A percentile compares a stretch with the other conserved stretches of the same genome.
phyloP scores from a whole-genome alignment of 768 basidiomycete genomes.

The Mycena rosella region DNA sequence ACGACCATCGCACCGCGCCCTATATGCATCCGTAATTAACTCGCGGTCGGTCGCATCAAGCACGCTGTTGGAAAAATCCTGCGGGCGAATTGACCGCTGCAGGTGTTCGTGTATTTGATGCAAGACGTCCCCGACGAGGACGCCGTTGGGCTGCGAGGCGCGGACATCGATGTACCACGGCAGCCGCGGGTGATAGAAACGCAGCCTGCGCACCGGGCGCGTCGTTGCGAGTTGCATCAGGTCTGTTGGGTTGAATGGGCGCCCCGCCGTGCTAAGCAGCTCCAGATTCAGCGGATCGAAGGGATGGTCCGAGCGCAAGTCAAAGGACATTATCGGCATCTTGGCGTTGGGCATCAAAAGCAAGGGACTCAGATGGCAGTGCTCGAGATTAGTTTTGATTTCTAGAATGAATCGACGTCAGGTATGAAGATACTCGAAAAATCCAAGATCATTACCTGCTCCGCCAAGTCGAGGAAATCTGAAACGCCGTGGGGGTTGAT shows the following conservation, averaged over 20 bases:
- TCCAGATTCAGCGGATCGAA: slow-evolving; percentile 46
- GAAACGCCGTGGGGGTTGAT: slow-evolving; percentile 28
- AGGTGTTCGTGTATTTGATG: slow-evolving; percentile 59
- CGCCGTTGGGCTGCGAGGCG: slow-evolving; percentile 61
- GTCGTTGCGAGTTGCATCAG: slow-evolving; percentile 65
- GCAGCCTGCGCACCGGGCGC: slow-evolving; percentile 64
- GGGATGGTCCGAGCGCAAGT: slow-evolving; percentile 60
- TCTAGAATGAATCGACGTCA: not conserved
- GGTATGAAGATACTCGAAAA: not conserved
- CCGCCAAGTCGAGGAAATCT: not conserved
- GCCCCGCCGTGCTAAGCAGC: slow-evolving; percentile 58
- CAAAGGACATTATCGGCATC: slow-evolving; percentile 41
- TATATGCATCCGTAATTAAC: slow-evolving; percentile 59
- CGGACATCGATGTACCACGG: slow-evolving; percentile 79
- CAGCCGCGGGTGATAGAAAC: slow-evolving; percentile 66
- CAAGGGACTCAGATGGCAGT: slow-evolving; percentile 21
- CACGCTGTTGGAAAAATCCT: slow-evolving; percentile 73
- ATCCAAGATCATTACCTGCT: not conserved
- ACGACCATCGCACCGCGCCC: slow-evolving; percentile 55
- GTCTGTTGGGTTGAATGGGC: slow-evolving; percentile 60
- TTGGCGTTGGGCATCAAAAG: slow-evolving; percentile 33
- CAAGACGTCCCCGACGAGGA: slow-evolving; percentile 71
- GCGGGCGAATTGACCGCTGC: slow-evolving; percentile 56
- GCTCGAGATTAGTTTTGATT: slow-evolving; percentile 22
- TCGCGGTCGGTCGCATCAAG: slow-evolving; percentile 60